Evolutionary conservation across 75 land plant species (phyloP).

Genomic region (Cryptomeria japonica): DNA sequence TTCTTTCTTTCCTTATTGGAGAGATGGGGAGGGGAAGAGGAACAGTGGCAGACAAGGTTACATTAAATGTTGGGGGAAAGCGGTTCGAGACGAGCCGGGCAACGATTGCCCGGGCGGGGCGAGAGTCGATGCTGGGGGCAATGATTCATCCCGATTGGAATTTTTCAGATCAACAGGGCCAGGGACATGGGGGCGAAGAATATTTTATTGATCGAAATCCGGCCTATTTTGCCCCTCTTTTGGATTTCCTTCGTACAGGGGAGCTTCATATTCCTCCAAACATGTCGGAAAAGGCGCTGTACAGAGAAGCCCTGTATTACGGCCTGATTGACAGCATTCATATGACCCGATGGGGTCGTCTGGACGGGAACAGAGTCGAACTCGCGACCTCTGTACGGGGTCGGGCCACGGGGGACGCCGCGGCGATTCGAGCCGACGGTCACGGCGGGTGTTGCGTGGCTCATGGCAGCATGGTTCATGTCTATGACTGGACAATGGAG

Average conservation of each 20-base stretch:
- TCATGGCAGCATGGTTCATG: slow-evolving; percentile 91
- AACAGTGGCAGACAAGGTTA: slow-evolving; percentile 25
- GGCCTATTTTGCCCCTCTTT: slow-evolving; percentile 71
- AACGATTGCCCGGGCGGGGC: slow-evolving; percentile 89
- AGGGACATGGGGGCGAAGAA: too few relatives aligned
- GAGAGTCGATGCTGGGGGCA: slow-evolving; percentile 75
- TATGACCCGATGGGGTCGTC: slow-evolving; percentile 63
- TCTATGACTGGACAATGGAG: slow-evolving; percentile 84
- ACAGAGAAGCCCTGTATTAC: slow-evolving; percentile 78
- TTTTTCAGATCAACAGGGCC: background rate
- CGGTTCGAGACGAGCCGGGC: slow-evolving; percentile 77
- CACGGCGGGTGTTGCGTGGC: slow-evolving; percentile 96
- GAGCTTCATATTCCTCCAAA: slow-evolving; percentile 66
- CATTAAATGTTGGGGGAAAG: slow-evolving; percentile 87
- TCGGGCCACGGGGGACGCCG: slow-evolving; percentile 81
- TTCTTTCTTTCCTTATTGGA: background rate
- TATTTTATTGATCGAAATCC: slow-evolving; percentile 92
- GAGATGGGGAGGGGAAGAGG: background rate
- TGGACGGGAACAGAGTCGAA: slow-evolving; percentile 77
- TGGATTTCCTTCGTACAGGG: slow-evolving; percentile 92
- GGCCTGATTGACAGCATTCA: slow-evolving; percentile 75
- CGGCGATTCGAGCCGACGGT: slow-evolving; percentile 83
- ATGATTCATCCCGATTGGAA: slow-evolving; percentile 76
- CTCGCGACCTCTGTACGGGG: slow-evolving; percentile 58
- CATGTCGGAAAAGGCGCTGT: slow-evolving; percentile 67